A percentile compares a stretch with the other conserved stretches of the same genome.
These are phyloP conservation scores for Globisporangium irregulare DNA, from an alignment of 352 stramenopile species.

Conservation along the genomic window DNA sequence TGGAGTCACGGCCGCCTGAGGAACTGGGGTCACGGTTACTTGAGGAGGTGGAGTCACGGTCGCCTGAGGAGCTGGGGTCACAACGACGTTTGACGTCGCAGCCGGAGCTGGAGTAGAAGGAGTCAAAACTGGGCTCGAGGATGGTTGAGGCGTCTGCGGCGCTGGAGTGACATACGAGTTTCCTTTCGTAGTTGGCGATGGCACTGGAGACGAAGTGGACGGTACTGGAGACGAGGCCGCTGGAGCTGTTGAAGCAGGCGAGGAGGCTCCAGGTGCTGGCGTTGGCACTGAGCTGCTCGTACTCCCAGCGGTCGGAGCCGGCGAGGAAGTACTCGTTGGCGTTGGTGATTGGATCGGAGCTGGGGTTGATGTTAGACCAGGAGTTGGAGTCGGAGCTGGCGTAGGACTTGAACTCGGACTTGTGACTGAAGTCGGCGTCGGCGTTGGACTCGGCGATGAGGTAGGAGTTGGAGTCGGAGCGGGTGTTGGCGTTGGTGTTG, in stretches of 20 bases:
- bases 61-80: conserved; percentile 6
- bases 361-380: not conserved
- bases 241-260: conserved; percentile 14
- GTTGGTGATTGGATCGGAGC: not conserved
- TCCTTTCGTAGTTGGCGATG: conserved; percentile 3
- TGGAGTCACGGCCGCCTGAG: not conserved
- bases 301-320: not conserved
- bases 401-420: conserved; percentile 3
- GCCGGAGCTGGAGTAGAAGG: not conserved
- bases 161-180: not conserved
- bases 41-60: not conserved
- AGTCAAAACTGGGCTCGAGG: not conserved
- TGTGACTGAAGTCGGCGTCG: conserved; percentile 7
- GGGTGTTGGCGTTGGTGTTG: not conserved
- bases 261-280: not conserved
- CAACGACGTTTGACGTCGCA: not conserved
- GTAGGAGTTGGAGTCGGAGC: conserved; percentile 11
- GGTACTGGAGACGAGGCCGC: not conserved
- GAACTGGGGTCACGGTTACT: not conserved
- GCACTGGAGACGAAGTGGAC: not conserved
- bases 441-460: conserved; percentile 1
- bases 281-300: not conserved
- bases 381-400: not conserved
- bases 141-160: not conserved
- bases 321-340: not conserved